Evolutionary conservation across 371 early-diverging fungal species (phyloP), one percentile per base, ranked within the genome.

Genomic region (Zychaea mexicana): DNA sequence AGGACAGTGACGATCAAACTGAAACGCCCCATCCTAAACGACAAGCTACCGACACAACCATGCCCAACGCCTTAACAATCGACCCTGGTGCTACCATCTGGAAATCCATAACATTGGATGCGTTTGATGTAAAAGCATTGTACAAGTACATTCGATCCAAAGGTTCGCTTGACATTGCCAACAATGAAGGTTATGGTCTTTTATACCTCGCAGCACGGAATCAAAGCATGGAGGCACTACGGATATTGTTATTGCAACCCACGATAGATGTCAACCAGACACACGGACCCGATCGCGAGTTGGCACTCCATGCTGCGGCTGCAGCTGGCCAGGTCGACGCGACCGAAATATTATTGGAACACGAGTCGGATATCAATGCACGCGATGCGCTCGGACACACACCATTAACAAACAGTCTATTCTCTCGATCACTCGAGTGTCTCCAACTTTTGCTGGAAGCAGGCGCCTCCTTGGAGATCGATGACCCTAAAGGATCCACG

Each of bases 351-450:
- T 53, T 82, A n/a, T 46, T 82, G 10, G 82, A 82, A 61, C 72
- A 82, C 45, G 76, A 70, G 2, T 70, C 83, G 3, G 31, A 69
- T 8, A 69, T 85, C 7, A 76, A 90, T 69, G 71, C 71, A 1
- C 76, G 83, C 62, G 92, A 93, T 65, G 76, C 82, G 0, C 75
- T 79, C 38, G 92, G 92, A 15, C 90, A 92, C 67, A 86, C 88
- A 2, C 83, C 90, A 0, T 73, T 92, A 2, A 67, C 67, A 12
- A 78, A 77, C 36, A 61, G 70, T 6, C 55, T 76, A 19, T 76
- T 81, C 52, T 61, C 77, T 2, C 63, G 61, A 1, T 81, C 76
- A 6, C 39, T 71, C 0, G 57, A 46, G 1, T 72, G 73, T n/a
- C 57, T 73, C 22, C 64, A 75, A 52, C 57, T 78, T 21, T 54